Evolutionary conservation across 176 grass and related monocot genomes (phyloP), one percentile per base, ranked within the genome.

Genomic region (Elymus sibiricus): DNA sequence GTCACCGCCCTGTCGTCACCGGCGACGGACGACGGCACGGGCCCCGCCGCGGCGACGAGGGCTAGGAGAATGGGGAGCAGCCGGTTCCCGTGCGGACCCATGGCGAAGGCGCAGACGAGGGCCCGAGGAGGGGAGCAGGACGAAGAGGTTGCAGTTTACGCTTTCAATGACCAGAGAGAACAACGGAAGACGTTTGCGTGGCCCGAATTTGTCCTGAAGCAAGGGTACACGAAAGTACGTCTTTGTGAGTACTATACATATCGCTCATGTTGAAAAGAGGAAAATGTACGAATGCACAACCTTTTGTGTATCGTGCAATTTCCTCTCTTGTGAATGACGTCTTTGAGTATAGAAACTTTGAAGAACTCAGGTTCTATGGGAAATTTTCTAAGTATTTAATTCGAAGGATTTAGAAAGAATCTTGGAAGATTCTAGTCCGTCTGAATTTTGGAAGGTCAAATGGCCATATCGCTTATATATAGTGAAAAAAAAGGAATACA

Each of bases 1-100:
- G 90, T 83, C 66, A 86, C 87, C 24, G 70, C 84, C 35, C 86
- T 51, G n/a, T 69, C 38, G 76, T 81, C 89, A 1, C 22, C 69
- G 25, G 76, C 39, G 7, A 14, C 31, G 49, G 11, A 32, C 11
- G 24, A 64, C 28, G 88, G 83, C 37, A 64, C 22, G 44, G 67
- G 32, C 22, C 29, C 74, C 28, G 85, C 61, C 37, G 42, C 47
- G 39, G 89, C 65, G 59, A 58, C 3, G 47, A 97, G 73, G 73
- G 78, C 32, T 3, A 94, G 77, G 40, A 82, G 65, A 28, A 76
- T 4, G 42, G 74, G 47, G 56, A 94, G 76, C 76, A 91, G 49
- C 38, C 69, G 67, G 26, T 32, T 70, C 59, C 67, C 35, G 38
- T n/a, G 28, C 68, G 35, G 71, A 82, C 58, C 81, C 89, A 91